phyloP scores from a whole-genome alignment of 305 asterid species.

The Fraxinus dipetala region DNA sequence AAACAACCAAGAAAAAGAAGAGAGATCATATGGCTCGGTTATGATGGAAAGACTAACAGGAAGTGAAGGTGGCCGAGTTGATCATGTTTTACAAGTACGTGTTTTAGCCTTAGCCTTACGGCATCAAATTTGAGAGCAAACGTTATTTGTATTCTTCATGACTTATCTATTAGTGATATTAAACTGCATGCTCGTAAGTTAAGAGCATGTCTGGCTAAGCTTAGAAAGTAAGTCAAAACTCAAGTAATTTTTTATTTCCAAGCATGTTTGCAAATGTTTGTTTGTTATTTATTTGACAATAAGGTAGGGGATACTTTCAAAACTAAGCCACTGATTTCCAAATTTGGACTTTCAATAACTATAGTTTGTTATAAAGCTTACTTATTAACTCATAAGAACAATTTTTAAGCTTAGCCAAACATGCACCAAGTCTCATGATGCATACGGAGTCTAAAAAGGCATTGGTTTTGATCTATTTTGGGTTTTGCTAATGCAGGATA shows the following conservation, averaged over 20 bases:
- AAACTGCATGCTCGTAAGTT: not conserved
- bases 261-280: not conserved
- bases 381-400: not conserved
- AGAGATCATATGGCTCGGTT: conserved; percentile 78
- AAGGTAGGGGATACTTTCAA: not conserved
- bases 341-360: not conserved
- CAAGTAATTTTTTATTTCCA: not conserved
- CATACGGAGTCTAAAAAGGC: not conserved
- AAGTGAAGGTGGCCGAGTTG: conserved; percentile 70
- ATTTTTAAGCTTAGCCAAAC: not conserved
- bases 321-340: not conserved
- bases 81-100: conserved; percentile 88
- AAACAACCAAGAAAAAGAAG: conserved; percentile 38
- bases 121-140: not conserved
- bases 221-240: not conserved
- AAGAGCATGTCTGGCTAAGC: not conserved
- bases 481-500: conserved; percentile 59
- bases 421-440: not conserved
- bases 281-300: not conserved
- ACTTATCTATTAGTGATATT: not conserved
- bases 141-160: not conserved
- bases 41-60: conserved; percentile 89
- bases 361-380: not conserved
- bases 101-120: not conserved
- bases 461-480: conserved; percentile 4